Percentiles rank a stretch among this genome's conserved stretches.
These are phyloP conservation scores for Mycosarcoma maydis DNA, from an alignment of 1,284 basidiomycete genomes.

Conservation along the genomic window DNA sequence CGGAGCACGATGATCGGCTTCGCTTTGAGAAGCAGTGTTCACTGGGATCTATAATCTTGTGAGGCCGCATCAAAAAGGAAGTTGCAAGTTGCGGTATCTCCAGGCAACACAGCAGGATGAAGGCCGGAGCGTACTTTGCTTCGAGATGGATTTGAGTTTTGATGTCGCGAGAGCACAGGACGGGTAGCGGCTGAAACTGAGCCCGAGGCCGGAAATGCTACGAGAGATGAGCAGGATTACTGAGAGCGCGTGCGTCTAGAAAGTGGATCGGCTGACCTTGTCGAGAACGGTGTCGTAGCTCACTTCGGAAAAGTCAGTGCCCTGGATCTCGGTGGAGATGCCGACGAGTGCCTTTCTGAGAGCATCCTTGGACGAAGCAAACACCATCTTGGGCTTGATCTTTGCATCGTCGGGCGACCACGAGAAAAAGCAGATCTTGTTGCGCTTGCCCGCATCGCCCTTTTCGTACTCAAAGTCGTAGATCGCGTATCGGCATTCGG, in stretches of 20 bases:
- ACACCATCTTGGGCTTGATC: constrained; percentile 94
- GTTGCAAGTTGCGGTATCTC: no score
- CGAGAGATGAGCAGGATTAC: no score
- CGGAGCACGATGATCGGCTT: no score
- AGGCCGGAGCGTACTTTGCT: no score
- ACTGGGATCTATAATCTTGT: no score
- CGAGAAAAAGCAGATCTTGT: constrained; percentile 86
- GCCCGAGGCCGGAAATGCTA: no score
- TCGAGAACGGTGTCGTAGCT: constrained; percentile 72
- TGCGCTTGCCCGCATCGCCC: constrained; percentile 81
- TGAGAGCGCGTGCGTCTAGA: constrained; percentile 19
- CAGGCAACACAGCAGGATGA: no score
- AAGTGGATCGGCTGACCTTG: constrained; percentile 33
- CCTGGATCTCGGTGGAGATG: constrained; percentile 84
- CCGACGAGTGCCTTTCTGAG: constrained; percentile 78
- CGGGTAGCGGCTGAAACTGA: no score
- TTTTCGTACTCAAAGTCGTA: constrained; percentile 91
- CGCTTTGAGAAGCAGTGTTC: no score
- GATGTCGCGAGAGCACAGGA: no score
- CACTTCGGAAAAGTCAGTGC: constrained; percentile 82
- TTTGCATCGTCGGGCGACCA: constrained; percentile 89
- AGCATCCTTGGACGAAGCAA: constrained; percentile 89
- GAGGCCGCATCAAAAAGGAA: no score
- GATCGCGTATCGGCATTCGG: constrained; percentile 85
- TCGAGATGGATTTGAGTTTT: neutral